Percentiles rank a stretch among this genome's conserved stretches.
phyloP scores from a whole-genome alignment of 108 stramenopile genomes.

The Conticribra weissflogii region DNA sequence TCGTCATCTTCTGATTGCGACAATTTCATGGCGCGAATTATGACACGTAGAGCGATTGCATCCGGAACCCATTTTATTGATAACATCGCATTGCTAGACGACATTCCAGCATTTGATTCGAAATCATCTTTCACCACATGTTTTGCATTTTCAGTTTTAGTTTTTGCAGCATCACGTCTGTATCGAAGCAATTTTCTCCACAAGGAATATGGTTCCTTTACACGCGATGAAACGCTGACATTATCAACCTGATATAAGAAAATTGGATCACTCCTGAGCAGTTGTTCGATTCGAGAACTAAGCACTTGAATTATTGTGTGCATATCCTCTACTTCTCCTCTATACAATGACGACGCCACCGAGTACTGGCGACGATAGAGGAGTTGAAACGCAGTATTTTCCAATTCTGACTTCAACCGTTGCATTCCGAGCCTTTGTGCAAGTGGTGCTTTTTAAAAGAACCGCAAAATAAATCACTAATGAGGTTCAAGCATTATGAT shows the following conservation, averaged over 20 bases:
- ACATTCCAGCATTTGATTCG: constrained; percentile 10
- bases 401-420: constrained; percentile 64
- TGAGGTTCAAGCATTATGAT: too few relatives aligned
- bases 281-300: constrained; percentile 47
- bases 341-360: constrained; percentile 61
- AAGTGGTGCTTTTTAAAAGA: constrained; percentile 56
- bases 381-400: constrained; percentile 73
- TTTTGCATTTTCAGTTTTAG: constrained; percentile 51
- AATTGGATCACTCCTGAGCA: constrained; percentile 55
- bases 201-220: constrained; percentile 79
- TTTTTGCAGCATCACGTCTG: constrained; percentile 67
- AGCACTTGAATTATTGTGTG: constrained; percentile 52
- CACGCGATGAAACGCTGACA: constrained; percentile 60
- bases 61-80: constrained; percentile 59
- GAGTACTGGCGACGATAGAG: constrained; percentile 77
- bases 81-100: too few relatives aligned
- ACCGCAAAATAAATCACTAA: too few relatives aligned
- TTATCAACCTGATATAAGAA: constrained; percentile 57
- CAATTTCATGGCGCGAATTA: constrained; percentile 53
- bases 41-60: constrained; percentile 74
- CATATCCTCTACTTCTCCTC: constrained; percentile 58
- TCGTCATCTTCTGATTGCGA: constrained; percentile 51
- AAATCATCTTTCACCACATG: background rate
- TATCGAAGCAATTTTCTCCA: constrained; percentile 76
- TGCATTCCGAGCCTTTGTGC: constrained; percentile 78